Conservation (phyloP, 306 rosid species). For the Lathyrus sativus region DNA sequence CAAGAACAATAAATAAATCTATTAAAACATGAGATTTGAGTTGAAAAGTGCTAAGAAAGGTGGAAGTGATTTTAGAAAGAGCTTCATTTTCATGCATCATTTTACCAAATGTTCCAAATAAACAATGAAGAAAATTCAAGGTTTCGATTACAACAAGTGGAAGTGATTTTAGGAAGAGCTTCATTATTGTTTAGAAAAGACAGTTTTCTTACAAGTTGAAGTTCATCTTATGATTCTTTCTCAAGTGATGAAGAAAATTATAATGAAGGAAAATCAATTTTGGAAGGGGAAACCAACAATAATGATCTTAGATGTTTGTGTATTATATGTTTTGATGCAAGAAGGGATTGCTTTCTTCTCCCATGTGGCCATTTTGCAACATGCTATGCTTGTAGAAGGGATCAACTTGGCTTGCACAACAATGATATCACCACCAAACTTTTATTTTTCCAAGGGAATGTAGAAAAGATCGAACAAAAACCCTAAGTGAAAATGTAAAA, state of each 20-base stretch:
- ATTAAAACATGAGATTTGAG: too few species aligned
- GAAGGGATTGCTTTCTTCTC: neutral
- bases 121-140: neutral
- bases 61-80: too few species aligned
- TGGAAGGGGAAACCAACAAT: neutral
- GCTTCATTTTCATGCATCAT: too few species aligned
- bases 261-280: neutral
- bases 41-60: too few species aligned
- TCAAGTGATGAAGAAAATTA: neutral
- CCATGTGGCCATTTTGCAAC: constrained; percentile 11
- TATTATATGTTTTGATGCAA: neutral
- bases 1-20: too few species aligned
- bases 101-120: neutral
- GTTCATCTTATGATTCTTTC: constrained; percentile 1
- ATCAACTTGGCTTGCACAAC: too few species aligned
- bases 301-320: neutral
- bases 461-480: too few species aligned
- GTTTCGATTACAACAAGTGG: neutral
- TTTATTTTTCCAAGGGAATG: too few species aligned
- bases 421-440: too few species aligned
- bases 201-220: neutral
- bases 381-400: neutral
- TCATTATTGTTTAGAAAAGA: neutral
- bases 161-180: neutral
- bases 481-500: too few species aligned